Conservation (phyloP, 2,329 filamentous ascomycete species). For the Peltaster fructicola region DNA sequence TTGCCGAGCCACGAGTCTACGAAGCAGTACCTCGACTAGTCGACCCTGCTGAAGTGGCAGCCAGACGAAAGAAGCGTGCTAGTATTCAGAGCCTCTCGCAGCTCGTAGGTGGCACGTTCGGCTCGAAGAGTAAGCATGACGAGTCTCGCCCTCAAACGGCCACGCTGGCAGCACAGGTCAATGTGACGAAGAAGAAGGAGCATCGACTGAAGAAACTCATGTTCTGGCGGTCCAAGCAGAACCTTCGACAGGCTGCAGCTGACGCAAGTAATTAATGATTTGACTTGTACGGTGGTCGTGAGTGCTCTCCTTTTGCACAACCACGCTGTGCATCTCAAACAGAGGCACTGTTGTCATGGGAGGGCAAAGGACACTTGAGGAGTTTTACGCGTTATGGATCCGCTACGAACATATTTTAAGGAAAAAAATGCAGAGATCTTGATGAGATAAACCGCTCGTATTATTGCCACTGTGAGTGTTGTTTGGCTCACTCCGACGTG, state of each 20-base stretch:
- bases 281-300: no score
- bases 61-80: slow-evolving; percentile 51
- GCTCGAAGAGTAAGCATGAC: slow-evolving; percentile 14
- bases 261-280: slow-evolving; percentile 1
- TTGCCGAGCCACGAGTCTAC: slow-evolving; percentile 19
- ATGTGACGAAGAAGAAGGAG: slow-evolving; percentile 37
- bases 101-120: slow-evolving; percentile 56
- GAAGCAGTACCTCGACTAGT: slow-evolving; percentile 24
- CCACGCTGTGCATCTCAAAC: no score
- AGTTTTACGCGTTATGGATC: no score
- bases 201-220: slow-evolving; percentile 58
- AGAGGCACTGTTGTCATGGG: no score
- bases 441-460: no score
- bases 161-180: slow-evolving; percentile 29
- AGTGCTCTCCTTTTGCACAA: no score
- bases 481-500: no score
- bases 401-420: no score
- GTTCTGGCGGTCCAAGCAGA: slow-evolving; percentile 55
- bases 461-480: no score
- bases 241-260: slow-evolving; percentile 3
- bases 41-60: slow-evolving; percentile 21
- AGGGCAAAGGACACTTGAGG: no score
- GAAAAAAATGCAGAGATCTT: no score
- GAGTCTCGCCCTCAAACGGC: slow-evolving; percentile 23
- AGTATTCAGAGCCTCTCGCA: slow-evolving; percentile 63